Evolutionary conservation across 2,329 filamentous ascomycete species (phyloP).

Genomic region (Chaetomiaceae sp.): DNA sequence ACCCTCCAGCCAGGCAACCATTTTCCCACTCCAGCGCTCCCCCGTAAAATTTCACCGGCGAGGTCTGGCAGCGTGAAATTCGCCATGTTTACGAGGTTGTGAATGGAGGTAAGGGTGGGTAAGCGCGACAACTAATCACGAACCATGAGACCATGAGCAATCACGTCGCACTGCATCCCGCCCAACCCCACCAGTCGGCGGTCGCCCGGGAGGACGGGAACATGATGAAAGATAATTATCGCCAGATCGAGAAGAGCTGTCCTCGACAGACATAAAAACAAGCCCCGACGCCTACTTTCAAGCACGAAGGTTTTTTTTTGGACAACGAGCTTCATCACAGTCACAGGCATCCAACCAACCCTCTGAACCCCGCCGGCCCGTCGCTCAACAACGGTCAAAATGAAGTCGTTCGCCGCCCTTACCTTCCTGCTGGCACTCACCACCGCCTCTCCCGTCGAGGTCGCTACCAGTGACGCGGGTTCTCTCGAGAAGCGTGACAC

Average conservation of each 20-base stretch:
- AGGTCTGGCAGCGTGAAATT: too few species aligned
- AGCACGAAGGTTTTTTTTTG: too few species aligned
- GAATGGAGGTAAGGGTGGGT: background rate
- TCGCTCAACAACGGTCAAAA: background rate
- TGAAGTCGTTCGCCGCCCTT: conserved; percentile 4
- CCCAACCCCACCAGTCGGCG: too few species aligned
- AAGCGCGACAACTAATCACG: background rate
- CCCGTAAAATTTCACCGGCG: background rate
- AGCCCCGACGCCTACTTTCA: too few species aligned
- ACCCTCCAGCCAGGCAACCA: conserved; percentile 2
- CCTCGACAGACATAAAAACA: too few species aligned
- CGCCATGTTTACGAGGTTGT: background rate
- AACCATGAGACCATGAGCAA: background rate
- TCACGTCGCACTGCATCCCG: background rate
- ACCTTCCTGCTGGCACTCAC: background rate
- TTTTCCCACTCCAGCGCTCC: background rate
- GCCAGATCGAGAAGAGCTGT: too few species aligned
- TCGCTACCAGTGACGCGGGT: background rate
- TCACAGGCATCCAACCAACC: too few species aligned
- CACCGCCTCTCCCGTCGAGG: conserved; percentile 4
- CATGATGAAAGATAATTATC: too few species aligned
- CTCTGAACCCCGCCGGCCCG: too few species aligned
- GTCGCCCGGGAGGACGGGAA: too few species aligned
- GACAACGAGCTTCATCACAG: too few species aligned
- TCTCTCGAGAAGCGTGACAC: conserved; percentile 8